Evolutionary conservation across 2,329 filamentous ascomycete genomes (phyloP).

Genomic region (Hypoxylon sp.): DNA sequence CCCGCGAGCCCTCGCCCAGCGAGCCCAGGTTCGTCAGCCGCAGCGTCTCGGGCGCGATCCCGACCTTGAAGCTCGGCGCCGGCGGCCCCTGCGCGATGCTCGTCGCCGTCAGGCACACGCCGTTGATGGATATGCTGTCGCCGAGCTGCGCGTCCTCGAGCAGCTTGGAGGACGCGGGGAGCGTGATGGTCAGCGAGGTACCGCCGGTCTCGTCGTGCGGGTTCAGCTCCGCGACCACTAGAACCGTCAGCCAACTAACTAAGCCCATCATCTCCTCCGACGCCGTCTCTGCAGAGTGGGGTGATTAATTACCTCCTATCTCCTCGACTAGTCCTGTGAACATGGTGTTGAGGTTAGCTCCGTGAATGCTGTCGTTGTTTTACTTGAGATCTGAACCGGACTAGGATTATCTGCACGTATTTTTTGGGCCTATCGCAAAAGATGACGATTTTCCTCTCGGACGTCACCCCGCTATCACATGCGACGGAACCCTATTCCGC

Average conservation of each 20-base stretch:
- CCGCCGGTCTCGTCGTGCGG: conserved; percentile 85
- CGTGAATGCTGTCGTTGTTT: conserved; percentile 7
- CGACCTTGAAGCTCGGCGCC: conserved; percentile 81
- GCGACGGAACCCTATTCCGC: conserved; percentile 25
- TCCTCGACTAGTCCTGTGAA: conserved; percentile 96
- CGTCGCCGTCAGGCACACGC: conserved; percentile 94
- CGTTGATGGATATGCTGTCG: conserved; percentile 95
- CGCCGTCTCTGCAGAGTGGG: not conserved
- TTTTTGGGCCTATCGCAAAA: conserved; percentile 25
- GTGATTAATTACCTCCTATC: conserved; percentile 82
- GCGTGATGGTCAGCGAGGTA: conserved; percentile 88
- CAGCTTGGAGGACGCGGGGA: conserved; percentile 75
- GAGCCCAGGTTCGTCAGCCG: conserved; percentile 93
- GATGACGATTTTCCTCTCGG: conserved; percentile 35
- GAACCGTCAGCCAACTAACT: conserved; percentile 3
- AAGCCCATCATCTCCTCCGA: not conserved
- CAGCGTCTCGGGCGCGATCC: conserved; percentile 94
- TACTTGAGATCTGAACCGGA: not conserved
- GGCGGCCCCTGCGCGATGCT: not conserved
- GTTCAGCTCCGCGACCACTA: conserved; percentile 87
- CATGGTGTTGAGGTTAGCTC: conserved; percentile 65
- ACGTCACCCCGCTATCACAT: conserved; percentile 40
- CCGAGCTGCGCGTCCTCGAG: conserved; percentile 86
- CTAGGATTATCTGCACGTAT: not conserved
- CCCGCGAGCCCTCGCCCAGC: conserved; percentile 72